Percentiles rank a stretch among this genome's conserved stretches.
Evolutionary conservation across 129 eudicot species (phyloP).

Genomic region (Silybum marianum): DNA sequence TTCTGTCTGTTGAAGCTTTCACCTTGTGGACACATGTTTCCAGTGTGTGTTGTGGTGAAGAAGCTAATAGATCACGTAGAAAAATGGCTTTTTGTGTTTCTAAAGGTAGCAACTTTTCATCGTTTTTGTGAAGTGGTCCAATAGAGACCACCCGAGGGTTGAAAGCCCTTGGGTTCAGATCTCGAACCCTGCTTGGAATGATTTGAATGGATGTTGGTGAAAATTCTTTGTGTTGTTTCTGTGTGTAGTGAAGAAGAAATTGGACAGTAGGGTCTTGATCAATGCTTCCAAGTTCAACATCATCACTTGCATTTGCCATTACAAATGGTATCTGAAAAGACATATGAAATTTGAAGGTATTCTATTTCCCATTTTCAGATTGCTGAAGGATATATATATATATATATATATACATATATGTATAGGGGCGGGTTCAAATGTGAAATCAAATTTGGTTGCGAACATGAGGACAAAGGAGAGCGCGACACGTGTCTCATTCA

Average conservation of each 20-base stretch:
- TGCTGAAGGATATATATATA: too few relatives aligned
- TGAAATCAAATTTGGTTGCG: too few relatives aligned
- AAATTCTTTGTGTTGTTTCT: background rate
- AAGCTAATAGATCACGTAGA: background rate
- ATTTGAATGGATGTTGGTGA: background rate
- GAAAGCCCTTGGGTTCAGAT: background rate
- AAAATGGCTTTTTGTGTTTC: background rate
- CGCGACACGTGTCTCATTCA: too few relatives aligned
- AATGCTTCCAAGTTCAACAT: background rate
- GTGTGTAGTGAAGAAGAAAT: background rate
- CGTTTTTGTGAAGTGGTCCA: background rate
- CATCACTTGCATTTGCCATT: background rate
- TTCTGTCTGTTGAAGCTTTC: background rate
- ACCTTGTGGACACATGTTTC: background rate
- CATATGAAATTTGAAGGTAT: background rate
- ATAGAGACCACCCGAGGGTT: background rate
- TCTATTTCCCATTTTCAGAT: too few relatives aligned
- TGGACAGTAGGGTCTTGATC: background rate
- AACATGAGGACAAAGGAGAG: too few relatives aligned
- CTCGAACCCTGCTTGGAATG: background rate
- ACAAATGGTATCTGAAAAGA: background rate
- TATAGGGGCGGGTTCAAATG: too few relatives aligned
- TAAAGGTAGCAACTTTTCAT: background rate
- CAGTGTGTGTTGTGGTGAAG: background rate
- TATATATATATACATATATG: too few relatives aligned